Evolutionary conservation across 305 asterid genomes (phyloP), one percentile per base, ranked within the genome.

Genomic region (Rubia balearica): DNA sequence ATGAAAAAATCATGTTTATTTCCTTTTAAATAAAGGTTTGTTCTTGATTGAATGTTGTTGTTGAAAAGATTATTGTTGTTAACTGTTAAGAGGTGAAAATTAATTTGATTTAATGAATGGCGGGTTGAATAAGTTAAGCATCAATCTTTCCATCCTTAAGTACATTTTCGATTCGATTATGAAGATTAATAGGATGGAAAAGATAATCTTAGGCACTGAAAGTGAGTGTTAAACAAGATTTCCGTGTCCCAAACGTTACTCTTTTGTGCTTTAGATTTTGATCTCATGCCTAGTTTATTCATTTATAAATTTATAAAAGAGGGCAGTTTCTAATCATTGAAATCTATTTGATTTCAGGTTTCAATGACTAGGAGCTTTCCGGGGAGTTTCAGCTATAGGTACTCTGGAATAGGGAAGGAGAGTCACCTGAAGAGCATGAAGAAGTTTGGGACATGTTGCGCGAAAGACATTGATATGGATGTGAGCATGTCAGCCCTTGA

Each of bases 391-490:
- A 83, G 83, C 30, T 57, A 68, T 88, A 84, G 79, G 62, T 21
- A 77, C 7, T 22, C 59, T 11, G 24, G 19, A 21, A n/a, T n/a
- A 17, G 76, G 71, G 65, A 69, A 72, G 79, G 80, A 81, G 69
- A 75, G 43, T 45, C 82, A 65, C 57, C 30, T 65, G 0, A 71
- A 73, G 68, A 72, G 67, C 69, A 71, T 61, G 71, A 75, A 70
- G 74, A 76, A 43, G 70, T 82, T 87, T 60, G 82, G 80, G 75
- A 48, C 82, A 42, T 78, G 77, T 77, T 85, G 93, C 80, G 75
- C 71, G 41, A 85, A 81, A 65, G 83, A 75, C 82, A 83, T 76
- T 77, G 88, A 77, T 76, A 85, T 88, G 87, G 89, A 88, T 67
- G 76, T 82, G 76, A 76, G 85, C 53, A 67, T 80, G 49, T 73